Base-by-base conservation (phyloP, 1,284 basidiomycete species). In the Heimioporus retisporus region DNA sequence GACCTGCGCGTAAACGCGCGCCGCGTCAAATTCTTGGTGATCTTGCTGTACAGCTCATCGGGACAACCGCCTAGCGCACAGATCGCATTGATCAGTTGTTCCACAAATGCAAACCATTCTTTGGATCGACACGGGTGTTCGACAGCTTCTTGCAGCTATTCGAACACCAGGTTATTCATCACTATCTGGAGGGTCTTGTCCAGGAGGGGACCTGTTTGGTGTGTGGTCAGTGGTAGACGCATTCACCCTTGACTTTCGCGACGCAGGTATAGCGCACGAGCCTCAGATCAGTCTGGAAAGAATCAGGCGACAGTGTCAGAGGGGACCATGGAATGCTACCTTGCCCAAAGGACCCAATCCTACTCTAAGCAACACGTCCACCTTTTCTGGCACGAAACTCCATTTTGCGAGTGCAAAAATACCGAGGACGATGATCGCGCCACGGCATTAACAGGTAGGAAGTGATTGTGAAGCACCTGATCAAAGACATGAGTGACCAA, bases 1-100 rank as follows among this genome's bases (percentile, higher is more conserved):
- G 79, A 62, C 71, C 81, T 65, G 60, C 77, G 78, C 55, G 80
- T 80, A 74, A 99, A 98, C 0, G 92, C 94, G 55, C 88, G 85
- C 7, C 81, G 75, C 0, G 96, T 93, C 58, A 99, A 85, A 68
- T 90, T 90, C 82, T 92, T 95, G 77, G 99, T 91, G 65, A 99
- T 85, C 2, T 86, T 86, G 63, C 92, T 89, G 78, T 96, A 97
- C 42, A 99, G 83, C 1, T 87, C 80, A 76, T 99, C 97, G 0
- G 97, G 98, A 73, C 97, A 96, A 74, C 98, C 95, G 25, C 95
- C 96, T 1, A 99, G n/a, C n/a, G 94, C 90, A 75, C 99, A 99
- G 65, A 98, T 93, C 0, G 97, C 96, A 78, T 99, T 98, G 80
- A 99, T 92, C 6, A 93, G 95, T 79, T 99, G 96, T 78, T 99